Evolutionary conservation across 2,329 filamentous ascomycete species (phyloP), one percentile per base, ranked within the genome.

Genomic region (Pestalotiopsis sp.): DNA sequence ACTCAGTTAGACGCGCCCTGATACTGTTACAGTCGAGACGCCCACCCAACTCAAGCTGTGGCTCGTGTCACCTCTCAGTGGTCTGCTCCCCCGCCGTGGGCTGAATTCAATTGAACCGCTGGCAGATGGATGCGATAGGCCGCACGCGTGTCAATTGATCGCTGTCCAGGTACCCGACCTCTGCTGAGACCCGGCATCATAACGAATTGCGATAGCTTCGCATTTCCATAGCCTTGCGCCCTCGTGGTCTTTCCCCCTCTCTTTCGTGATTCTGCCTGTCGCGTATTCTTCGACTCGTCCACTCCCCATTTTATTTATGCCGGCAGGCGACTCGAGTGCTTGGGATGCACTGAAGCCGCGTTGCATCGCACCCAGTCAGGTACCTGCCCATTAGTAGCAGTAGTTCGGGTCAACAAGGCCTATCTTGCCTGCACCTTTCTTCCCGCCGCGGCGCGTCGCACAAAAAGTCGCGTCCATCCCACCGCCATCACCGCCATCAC

Each of bases 381-480:
- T 58, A 20, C 56, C 56, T 49, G 41, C 41, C 41, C 6, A 49
- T n/a, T 36, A 36, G 31, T 36, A 36, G 31, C 31, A 36, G 31
- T 9, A 36, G 31, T 36, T 36, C 31, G 31, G 31, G 31, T 36
- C 31, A 36, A 36, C 56, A 58, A 5, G 12, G 20, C 56, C 20
- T 27, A 25, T n/a, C 6, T 20, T 27, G 14, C 23, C 23, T 36
- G 20, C 56, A 27, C 27, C 27, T 59, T 59, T 36, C 23, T 23
- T n/a, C 14, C 31, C n/a, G 59, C 25, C 12, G 31, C 41, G 64
- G 64, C 64, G 64, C 64, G 64, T 66, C 52, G 56, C 39, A 56
- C 27, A 69, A 62, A 65, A 72, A 49, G 69, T 62, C 69, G 39
- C 63, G 62, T 60, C 45, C 36, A 20, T 39, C 31, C 31, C 23